These are phyloP conservation scores for Opeltia flavorubescens DNA, from an alignment of 495 filamentous ascomycete genomes.

Conservation along the genomic window DNA sequence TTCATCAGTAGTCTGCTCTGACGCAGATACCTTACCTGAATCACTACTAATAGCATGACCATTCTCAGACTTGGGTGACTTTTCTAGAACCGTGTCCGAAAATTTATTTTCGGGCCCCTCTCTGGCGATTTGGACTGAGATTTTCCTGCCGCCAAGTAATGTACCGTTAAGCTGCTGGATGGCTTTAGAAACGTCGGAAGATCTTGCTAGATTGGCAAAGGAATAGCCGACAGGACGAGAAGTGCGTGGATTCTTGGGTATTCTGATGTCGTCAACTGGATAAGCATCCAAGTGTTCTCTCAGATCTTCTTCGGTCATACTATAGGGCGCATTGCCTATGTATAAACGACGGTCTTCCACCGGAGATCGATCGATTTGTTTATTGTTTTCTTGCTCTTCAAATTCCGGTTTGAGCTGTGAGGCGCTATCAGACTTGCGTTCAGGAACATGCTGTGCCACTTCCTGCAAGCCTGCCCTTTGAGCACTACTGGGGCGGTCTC, in stretches of 20 bases:
- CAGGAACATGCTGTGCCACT: no score
- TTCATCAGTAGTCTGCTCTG: conserved; percentile 67
- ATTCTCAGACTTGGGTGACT: conserved; percentile 32
- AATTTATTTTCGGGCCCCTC: conserved; percentile 43
- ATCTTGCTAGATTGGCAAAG: conserved; percentile 88
- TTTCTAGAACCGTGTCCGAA: conserved; percentile 63
- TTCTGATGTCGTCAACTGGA: not conserved
- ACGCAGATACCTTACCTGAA: conserved; percentile 37
- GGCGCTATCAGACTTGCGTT: no score
- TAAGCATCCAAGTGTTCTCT: conserved; percentile 55
- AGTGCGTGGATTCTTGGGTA: not conserved
- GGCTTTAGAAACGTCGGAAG: conserved; percentile 79
- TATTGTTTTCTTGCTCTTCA: no score
- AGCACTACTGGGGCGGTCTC: not conserved
- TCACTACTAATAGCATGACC: no score
- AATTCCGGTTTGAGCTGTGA: no score
- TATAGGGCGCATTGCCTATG: conserved; percentile 94
- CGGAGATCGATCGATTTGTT: no score
- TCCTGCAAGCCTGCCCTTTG: not conserved
- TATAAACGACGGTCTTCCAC: conserved; percentile 94
- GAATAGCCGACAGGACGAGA: conserved; percentile 63
- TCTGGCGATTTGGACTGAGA: not conserved
- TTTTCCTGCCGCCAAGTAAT: not conserved
- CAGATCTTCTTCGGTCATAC: conserved; percentile 95
- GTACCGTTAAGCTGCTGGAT: conserved; percentile 52